Evolutionary conservation across 495 filamentous ascomycete species (phyloP).

Genomic region (Penicillium fimorum): DNA sequence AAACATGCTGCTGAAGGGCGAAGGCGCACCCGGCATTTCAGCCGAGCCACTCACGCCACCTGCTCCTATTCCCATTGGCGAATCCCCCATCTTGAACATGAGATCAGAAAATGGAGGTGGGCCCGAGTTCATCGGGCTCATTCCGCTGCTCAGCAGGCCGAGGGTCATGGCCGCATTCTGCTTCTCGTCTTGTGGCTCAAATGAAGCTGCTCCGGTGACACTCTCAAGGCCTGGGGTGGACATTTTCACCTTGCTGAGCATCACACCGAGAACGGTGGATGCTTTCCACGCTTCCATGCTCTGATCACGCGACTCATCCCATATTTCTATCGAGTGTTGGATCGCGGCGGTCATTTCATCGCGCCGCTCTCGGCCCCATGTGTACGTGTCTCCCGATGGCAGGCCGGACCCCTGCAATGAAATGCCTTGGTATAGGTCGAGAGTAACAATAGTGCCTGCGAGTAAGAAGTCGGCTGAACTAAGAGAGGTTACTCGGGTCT

Average conservation of each 20-base stretch:
- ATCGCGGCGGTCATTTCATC: conserved; percentile 73
- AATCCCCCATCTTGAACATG: conserved; percentile 34
- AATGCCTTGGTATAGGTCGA: conserved; percentile 65
- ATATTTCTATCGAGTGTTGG: conserved; percentile 71
- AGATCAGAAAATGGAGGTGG: conserved; percentile 33
- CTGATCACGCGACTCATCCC: conserved; percentile 69
- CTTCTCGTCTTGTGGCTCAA: conserved; percentile 46
- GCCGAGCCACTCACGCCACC: conserved; percentile 32
- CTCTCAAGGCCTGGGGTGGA: conserved; percentile 28
- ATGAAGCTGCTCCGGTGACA: conserved; percentile 21
- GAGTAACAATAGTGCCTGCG: conserved; percentile 80
- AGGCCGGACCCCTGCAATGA: conserved; percentile 38
- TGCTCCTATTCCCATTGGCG: conserved; percentile 27
- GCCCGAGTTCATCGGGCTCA: conserved; percentile 58
- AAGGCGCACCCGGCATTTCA: conserved; percentile 42
- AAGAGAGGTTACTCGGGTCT: conserved; percentile 72
- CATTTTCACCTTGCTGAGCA: conserved; percentile 70
- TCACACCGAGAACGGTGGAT: conserved; percentile 68
- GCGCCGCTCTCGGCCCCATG: conserved; percentile 68
- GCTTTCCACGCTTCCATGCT: conserved; percentile 92
- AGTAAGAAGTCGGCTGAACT: conserved; percentile 83
- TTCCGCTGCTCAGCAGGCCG: conserved; percentile 71
- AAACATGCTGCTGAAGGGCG: conserved; percentile 56
- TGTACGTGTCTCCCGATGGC: conserved; percentile 54
- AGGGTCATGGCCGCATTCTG: conserved; percentile 76